Evolutionary conservation across 805 yeast genomes (phyloP), one percentile per base, ranked within the genome.

Genomic region (Candida ulmi): DNA sequence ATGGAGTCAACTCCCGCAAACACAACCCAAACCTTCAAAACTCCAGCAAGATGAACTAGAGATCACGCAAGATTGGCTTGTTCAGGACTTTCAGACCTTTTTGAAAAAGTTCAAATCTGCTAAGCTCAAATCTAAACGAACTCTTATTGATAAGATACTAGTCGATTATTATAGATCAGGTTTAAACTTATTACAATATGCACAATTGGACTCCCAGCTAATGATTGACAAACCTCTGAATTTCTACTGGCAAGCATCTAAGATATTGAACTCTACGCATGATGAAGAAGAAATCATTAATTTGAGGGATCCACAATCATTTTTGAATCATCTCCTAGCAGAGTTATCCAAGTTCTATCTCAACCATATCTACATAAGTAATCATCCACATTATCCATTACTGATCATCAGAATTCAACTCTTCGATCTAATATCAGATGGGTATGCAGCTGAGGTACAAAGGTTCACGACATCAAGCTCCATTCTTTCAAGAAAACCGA

Each of bases 171-270:
- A 85, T 73, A 61, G 70, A 2, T 49, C 58, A 6, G 88, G 88
- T 0, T 55, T 82, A 32, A 81, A 80, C 47, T 60, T 80, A 1
- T 63, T 78, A 15, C 95, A 85, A 53, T 53, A 79, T 30, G 80
- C 93, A 0, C 88, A 83, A 43, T 60, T 83, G 5, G 93, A 85
- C 48, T 74, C 82, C 38, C 84, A 80, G 47, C 52, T 72, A 33
- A 63, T 83, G 33, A 73, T 83, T 3, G 83, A 80, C 48, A 70
- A 73, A 42, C 80, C 88, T 0, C 60, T 45, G 19, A 44, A 47
- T 2, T 58, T 52, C 39, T 45, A 46, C 24, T 72, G 76, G 77
- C 51, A 52, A 7, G 50, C 59, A 3, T 50, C 62, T 2, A 53
- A 59, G 8, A 48, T 61, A 0, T 43, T 55, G 4, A 48, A 56